Evolutionary conservation across 1,284 basidiomycete genomes (phyloP).

Genomic region (Sanghuangporus baumii): DNA sequence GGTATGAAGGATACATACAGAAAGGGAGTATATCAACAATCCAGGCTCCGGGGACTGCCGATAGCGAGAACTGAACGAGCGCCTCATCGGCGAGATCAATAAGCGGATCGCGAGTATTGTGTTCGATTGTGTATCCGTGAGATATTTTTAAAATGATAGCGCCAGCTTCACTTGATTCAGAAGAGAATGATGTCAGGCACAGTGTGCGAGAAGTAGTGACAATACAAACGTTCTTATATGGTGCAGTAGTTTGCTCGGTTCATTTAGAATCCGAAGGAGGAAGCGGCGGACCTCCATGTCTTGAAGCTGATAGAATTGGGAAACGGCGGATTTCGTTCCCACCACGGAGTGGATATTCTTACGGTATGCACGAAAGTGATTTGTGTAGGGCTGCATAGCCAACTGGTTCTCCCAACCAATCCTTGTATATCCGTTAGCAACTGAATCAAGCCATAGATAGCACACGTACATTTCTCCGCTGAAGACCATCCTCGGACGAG

Average conservation of each 20-base stretch:
- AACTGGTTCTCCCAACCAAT: slow-evolving; percentile 1
- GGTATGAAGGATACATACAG: slow-evolving; percentile 18
- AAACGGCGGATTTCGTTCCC: slow-evolving; percentile 5
- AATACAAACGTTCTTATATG: slow-evolving; percentile 10
- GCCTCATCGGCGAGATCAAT: slow-evolving; percentile 22
- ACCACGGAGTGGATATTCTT: slow-evolving; percentile 10
- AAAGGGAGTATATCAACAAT: slow-evolving; percentile 31
- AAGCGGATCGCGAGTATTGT: slow-evolving; percentile 23
- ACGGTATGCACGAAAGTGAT: not conserved
- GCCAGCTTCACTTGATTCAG: slow-evolving; percentile 23
- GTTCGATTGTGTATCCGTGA: slow-evolving; percentile 28
- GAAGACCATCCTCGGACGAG: slow-evolving; percentile 29
- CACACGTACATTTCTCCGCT: slow-evolving; percentile 7
- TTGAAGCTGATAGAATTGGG: slow-evolving; percentile 5
- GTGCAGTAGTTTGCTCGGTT: slow-evolving; percentile 2
- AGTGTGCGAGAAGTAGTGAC: not conserved
- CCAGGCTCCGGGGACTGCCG: slow-evolving; percentile 25
- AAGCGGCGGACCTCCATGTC: slow-evolving; percentile 13
- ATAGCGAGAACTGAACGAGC: slow-evolving; percentile 20
- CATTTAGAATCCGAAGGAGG: slow-evolving; percentile 5
- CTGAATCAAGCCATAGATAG: not conserved
- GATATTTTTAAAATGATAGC: slow-evolving; percentile 28
- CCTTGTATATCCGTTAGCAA: not conserved
- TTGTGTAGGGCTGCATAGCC: slow-evolving; percentile 2
- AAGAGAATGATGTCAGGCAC: not conserved